Base-by-base conservation (phyloP, 495 filamentous ascomycete species). In the Astrothelium macrocarpum region DNA sequence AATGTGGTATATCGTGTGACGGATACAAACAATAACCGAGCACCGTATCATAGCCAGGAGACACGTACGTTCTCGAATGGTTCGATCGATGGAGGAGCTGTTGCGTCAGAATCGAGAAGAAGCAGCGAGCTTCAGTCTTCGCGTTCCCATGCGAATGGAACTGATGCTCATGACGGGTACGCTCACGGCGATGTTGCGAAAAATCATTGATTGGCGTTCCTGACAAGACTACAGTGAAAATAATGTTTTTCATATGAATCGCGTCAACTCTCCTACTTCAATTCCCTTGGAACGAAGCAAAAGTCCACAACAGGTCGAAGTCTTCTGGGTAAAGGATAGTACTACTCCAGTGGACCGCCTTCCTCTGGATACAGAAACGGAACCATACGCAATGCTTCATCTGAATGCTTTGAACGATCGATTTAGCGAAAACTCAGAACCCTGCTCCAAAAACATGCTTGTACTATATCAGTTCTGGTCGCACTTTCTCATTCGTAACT, bases 391-490 rank as follows among this genome's bases (percentile, higher is more conserved):
- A 25, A 72, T 78, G 60, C 79, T 88, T 63, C 80, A 80, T 61
- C 72, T 76, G 43, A 80, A 82, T 64, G 84, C 83, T 9, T 76
- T 89, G 32, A 76, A 78, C 36, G 76, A 87, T 70, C 83, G 87
- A 53, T 71, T 79, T 64, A 73, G 70, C 53, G 77, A 79, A 25
- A 64, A 77, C 25, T 62, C 72, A 23, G 81, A 78, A 53, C 80
- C 79, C 61, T 83, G 78, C 66, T 75, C 78, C 70, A 65, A 75
- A 65, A 79, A 88, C 70, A 87, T 89, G 79, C 79, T 82, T 63
- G 79, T 84, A 62, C 80, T 90, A 16, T 91, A 90, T 74, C 78
- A 85, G 62, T 89, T 88, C 76, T 92, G 89, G 89, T 85, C 85
- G n/a, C 81, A 87, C 70, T 88, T 88, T 71, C 81, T 94, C 45